Evolutionary conservation across 495 filamentous ascomycete species (phyloP), one percentile per base, ranked within the genome.

Genomic region (Neurospora intermedia): DNA sequence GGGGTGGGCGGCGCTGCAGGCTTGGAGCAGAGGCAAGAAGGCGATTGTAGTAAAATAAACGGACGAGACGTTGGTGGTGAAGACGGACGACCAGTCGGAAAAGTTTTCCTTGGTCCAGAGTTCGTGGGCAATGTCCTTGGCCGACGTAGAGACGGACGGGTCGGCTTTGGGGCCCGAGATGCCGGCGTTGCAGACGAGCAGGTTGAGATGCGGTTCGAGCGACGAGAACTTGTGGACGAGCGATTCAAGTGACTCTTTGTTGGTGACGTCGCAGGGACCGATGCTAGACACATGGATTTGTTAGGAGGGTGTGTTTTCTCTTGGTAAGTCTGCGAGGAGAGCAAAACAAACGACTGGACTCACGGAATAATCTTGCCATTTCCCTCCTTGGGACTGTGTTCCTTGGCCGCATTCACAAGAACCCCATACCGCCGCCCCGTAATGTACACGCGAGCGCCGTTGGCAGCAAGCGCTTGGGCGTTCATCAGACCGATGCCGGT

Each of bases 361-460:
- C 18, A 74, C 73, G 75, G 78, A 27, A 81, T 80, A 76, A 83
- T 83, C 43, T 78, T 73, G 0, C 80, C 80, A 9, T 71, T 76
- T 0, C 77, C 76, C 18, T 73, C 72, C 4, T 74, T 59, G 0
- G 80, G 81, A 7, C 80, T 80, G 69, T 83, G 81, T 6, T 74
- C 75, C 31, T 79, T 79, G 1, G 87, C 83, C 11, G 85, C 83
- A 48, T 83, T 82, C 69, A 88, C 81, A 0, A 90, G 85, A 1
- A 85, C 81, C 39, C 89, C 85, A 70, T 83, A 80, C 6, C 89
- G 84, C 9, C 91, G 82, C 31, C 90, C 89, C 7, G 91, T 77
- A 75, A 93, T 91, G 83, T 91, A 93, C 48, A 93, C 88, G 20
- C 80, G 78, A 42, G 91, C 90, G 13, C 91, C 91, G 78, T 91